These are phyloP conservation scores for Eucalyptus marginata DNA, from an alignment of 345 rosid species.

Conservation along the genomic window DNA sequence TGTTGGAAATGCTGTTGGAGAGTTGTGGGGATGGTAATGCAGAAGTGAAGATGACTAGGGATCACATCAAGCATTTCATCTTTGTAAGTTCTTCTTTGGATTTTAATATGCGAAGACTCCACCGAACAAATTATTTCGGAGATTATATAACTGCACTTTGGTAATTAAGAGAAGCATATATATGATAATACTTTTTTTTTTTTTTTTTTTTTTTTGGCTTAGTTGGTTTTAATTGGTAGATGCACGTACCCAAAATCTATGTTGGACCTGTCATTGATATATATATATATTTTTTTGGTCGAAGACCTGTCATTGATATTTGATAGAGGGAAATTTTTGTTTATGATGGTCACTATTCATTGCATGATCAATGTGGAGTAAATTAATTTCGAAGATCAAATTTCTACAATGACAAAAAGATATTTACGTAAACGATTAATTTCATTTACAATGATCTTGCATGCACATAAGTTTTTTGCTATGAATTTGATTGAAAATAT, in stretches of 20 bases:
- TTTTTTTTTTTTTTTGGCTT: neutral
- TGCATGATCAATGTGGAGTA: neutral
- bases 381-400: no score
- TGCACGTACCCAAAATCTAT: neutral
- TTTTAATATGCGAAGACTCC: neutral
- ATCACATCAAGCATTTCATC: conserved; percentile 21
- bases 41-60: conserved; percentile 11
- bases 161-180: neutral
- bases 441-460: neutral
- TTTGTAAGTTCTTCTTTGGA: neutral
- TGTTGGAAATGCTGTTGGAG: conserved; percentile 28
- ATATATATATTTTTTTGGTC: no score
- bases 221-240: neutral
- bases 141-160: neutral
- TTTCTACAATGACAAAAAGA: neutral
- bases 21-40: conserved; percentile 5
- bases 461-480: neutral
- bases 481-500: neutral
- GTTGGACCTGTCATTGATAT: neutral
- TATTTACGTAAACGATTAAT: no score
- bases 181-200: neutral
- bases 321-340: neutral
- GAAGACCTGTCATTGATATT: no score
- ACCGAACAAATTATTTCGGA: neutral
- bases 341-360: neutral